A percentile compares a stretch with the other conserved stretches of the same genome.
Conservation (phyloP, 2,329 filamentous ascomycete genomes). For the Botrytis porri region DNA sequence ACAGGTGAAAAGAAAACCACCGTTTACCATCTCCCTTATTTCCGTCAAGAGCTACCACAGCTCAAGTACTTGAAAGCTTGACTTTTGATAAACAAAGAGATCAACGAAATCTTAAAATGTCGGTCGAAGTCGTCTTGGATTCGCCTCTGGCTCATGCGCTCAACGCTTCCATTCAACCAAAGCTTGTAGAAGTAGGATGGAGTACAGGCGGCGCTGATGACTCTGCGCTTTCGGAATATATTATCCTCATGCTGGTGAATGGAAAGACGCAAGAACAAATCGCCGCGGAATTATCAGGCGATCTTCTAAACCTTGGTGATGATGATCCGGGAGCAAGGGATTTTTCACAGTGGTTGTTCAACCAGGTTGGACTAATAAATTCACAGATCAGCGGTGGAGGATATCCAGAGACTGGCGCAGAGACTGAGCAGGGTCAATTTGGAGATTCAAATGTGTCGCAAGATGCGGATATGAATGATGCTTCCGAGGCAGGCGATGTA, state of each 20-base stretch:
- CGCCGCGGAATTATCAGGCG: conserved; percentile 79
- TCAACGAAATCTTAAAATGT: conserved; percentile 54
- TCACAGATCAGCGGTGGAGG: conserved; percentile 54
- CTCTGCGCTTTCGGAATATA: conserved; percentile 87
- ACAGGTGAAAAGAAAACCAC: neutral
- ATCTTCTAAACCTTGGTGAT: conserved; percentile 76
- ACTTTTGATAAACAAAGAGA: conserved; percentile 22
- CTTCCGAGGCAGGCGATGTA: conserved; percentile 45
- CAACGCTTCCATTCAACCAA: conserved; percentile 78
- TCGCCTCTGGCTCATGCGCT: conserved; percentile 84
- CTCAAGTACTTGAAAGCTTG: conserved; percentile 8
- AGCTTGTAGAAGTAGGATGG: conserved; percentile 92
- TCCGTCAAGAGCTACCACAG: conserved; percentile 12
- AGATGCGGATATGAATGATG: conserved; percentile 72
- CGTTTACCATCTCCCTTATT: neutral
- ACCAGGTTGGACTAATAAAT: conserved; percentile 70
- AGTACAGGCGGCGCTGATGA: conserved; percentile 72
- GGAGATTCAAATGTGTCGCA: conserved; percentile 49
- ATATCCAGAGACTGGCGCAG: conserved; percentile 14
- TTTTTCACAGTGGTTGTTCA: conserved; percentile 92
- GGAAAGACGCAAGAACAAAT: conserved; percentile 91
- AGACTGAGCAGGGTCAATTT: conserved; percentile 52
- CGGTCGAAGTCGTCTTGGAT: conserved; percentile 71
- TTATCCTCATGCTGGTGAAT: conserved; percentile 95
- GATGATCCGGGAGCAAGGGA: conserved; percentile 80